Percentiles rank a stretch among this genome's conserved stretches.
Evolutionary conservation across 495 filamentous ascomycete species (phyloP).

Genomic region (Daldinia decipiens): DNA sequence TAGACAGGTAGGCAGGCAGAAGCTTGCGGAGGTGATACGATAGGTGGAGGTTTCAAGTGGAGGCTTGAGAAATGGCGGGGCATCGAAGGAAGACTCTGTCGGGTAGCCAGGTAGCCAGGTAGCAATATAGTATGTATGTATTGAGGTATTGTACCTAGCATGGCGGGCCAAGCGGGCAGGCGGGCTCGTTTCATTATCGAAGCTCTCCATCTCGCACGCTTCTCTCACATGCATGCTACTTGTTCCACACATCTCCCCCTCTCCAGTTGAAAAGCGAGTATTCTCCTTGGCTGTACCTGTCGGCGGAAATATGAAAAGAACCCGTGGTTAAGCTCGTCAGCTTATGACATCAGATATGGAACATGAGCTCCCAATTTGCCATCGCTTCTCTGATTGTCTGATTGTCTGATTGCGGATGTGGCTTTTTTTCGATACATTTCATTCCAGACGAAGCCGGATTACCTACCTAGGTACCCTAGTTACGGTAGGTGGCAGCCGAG

Average conservation of each 20-base stretch:
- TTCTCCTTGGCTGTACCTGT: constrained; percentile 23
- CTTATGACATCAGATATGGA: constrained; percentile 43
- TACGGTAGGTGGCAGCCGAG: constrained; percentile 20
- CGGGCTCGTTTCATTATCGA: constrained; percentile 37
- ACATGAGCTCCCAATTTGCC: constrained; percentile 33
- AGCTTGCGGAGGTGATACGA: constrained; percentile 41
- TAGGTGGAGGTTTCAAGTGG: constrained; percentile 35
- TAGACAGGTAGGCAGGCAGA: not conserved
- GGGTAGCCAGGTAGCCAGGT: too few relatives aligned
- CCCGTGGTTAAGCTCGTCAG: constrained; percentile 35
- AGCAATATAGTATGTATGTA: too few relatives aligned
- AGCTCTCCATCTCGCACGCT: constrained; percentile 22
- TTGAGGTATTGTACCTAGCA: too few relatives aligned
- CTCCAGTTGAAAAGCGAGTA: constrained; percentile 12
- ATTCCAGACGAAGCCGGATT: constrained; percentile 39
- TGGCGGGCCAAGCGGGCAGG: too few relatives aligned
- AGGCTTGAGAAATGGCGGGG: constrained; percentile 39
- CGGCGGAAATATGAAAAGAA: constrained; percentile 27
- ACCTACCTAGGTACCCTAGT: constrained; percentile 26
- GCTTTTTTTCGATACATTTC: constrained; percentile 39
- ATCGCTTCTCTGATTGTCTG: constrained; percentile 14
- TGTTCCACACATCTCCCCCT: constrained; percentile 16
- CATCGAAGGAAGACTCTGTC: constrained; percentile 29
- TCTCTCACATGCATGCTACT: constrained; percentile 39
- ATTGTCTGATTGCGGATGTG: constrained; percentile 27